Evolutionary conservation across 2,329 filamentous ascomycete genomes (phyloP), one percentile per base, ranked within the genome.

Genomic region (Zopfia rhizophila): DNA sequence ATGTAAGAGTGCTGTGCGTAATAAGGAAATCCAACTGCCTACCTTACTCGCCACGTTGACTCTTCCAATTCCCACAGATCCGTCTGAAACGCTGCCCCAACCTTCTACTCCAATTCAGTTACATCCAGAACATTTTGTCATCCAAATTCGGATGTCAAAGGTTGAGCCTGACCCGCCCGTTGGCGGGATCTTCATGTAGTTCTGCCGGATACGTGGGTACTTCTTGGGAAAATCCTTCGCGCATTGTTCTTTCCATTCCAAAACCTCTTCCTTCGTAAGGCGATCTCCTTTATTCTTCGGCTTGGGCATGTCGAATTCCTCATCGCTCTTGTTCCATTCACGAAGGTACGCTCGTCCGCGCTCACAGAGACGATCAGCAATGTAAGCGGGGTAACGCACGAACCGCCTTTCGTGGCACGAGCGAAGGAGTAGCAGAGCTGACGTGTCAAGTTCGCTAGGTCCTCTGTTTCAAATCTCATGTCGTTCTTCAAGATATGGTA

Each of bases 351-450:
- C 14, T 2, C 60, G 50, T 1, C 57, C 72, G 2, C 72, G 65
- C 12, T 74, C 72, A 48, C 71, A 75, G 2, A 75, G 63, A 1
- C 62, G 61, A 38, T 75, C 70, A 6, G 72, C 72, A 42, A 69
- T 70, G 61, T 75, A 75, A 0, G 72, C 64, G 65, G 59, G 2
- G 58, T 35, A 8, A 36, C 45, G 39, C 66, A 67, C 0, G 59
- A 63, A 5, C 68, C 60, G 3, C 40, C 47, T 14, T 38, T 61
- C 2, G 51, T 60, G 2, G 63, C 51, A 2, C 56, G 32, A 7
- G 36, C 57, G 27, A 62, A 69, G 28, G 38, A 38, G 41, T 52
- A 63, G 59, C 64, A 69, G 23, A 69, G 46, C 8, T 42, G 32
- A 44, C 62, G 48, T 0, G 61, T 64, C 42, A 58, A 24, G 7